Base-by-base conservation (phyloP, 768 basidiomycete species). In the Lactifluus subvellereus region DNA sequence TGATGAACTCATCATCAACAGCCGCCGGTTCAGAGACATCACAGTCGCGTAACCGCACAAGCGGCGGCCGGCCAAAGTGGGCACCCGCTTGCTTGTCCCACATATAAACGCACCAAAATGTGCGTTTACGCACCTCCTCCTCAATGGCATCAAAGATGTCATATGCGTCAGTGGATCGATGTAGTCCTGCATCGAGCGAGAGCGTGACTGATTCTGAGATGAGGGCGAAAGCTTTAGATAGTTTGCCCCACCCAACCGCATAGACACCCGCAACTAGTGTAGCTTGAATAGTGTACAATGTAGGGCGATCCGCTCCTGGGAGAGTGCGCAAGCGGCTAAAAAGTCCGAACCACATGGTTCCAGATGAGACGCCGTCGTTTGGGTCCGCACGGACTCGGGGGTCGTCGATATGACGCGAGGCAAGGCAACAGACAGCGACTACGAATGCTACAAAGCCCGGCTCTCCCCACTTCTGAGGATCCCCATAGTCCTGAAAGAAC, bases 71-170 rank as follows among this genome's bases (percentile, higher is more conserved):
- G 30, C 94, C 94, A 72, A 96, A 95, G 73, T 92, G 88, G 61
- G 90, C 88, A 11, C 85, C 79, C 7, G 94, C 84, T 70, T 95
- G 94, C 75, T 97, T 96, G 75, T 97, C 94, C 94, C 94, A 96
- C 54, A 91, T 82, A 75, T 96, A 97, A 32, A 95, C 91, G 62
- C 91, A 91, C 93, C 94, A 97, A 74, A 97, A 97, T 0, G 94
- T 96, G 68, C 94, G 86, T 74, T 95, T 96, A 61, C 94, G 83
- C 33, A 94, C 85, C 72, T 96, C 92, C 64, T 90, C 88, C 72
- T 95, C 94, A 66, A 95, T 87, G 9, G 89, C 82, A 74, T 94
- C 88, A 72, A 97, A 96, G 56, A 91, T 80, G 71, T 91, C 88
- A 70, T 91, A 91, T 14, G 84, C 86, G 66, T 94, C 91, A 0